Conservation (phyloP, 2,329 filamentous ascomycete species). For the Penicillium brasilianum region DNA sequence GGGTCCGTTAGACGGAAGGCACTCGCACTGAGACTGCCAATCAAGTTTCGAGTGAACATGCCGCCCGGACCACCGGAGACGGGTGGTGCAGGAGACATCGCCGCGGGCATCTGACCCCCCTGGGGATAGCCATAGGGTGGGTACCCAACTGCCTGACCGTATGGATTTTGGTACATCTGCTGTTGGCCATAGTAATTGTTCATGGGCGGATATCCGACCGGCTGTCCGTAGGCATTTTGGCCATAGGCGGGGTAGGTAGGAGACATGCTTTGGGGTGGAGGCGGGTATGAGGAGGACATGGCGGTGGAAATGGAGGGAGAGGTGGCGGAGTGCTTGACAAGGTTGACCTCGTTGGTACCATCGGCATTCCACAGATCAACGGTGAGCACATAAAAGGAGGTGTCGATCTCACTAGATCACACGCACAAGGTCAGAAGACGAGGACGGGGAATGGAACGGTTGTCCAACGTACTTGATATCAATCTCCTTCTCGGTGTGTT, state of each 20-base stretch:
- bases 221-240: constrained; percentile 48
- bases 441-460: too few relatives aligned
- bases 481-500: constrained; percentile 75
- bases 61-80: constrained; percentile 63
- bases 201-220: constrained; percentile 44
- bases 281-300: constrained; percentile 75
- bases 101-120: constrained; percentile 41
- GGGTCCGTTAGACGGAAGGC: constrained; percentile 82
- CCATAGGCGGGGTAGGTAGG: constrained; percentile 45
- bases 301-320: constrained; percentile 82
- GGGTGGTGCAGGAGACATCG: constrained; percentile 43
- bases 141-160: constrained; percentile 39
- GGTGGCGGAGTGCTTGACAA: constrained; percentile 68
- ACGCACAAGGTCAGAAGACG: constrained; percentile 11
- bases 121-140: constrained; percentile 39
- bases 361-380: constrained; percentile 72
- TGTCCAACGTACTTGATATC: constrained; percentile 71
- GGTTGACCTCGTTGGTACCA: constrained; percentile 67
- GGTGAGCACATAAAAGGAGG: constrained; percentile 69
- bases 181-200: constrained; percentile 44
- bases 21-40: constrained; percentile 87
- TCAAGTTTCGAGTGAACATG: constrained; percentile 94
- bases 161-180: constrained; percentile 44
- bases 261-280: constrained; percentile 46
- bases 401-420: constrained; percentile 68